Evolutionary conservation across 805 yeast species (phyloP), one percentile per base, ranked within the genome.

Genomic region (Lipomyces yamanashiensis): DNA sequence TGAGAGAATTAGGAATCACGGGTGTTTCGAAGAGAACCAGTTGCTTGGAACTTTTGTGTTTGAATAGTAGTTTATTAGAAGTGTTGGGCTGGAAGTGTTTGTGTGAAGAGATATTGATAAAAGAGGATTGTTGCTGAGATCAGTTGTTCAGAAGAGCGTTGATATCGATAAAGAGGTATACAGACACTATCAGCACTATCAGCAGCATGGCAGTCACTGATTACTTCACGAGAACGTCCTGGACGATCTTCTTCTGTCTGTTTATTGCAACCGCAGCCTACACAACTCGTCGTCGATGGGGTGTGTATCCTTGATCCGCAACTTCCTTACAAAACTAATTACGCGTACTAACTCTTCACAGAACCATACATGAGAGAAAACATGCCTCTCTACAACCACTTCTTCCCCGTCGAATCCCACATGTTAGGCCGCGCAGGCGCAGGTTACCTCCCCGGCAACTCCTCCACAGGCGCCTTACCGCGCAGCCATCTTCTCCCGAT

Each of bases 221-320:
- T 37, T 63, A 63, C 59, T 9, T 44, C 33, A 48, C 54, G 9
- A 43, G 28, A 48, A 37, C 56, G 19, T 55, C 61, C 13, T 63
- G 67, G 67, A 50, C 49, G 19, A 13, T 60, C 33, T 63, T 63
- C 39, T 41, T 63, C 19, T 36, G 37, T 13, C 51, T 63, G 5
- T 63, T 58, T 43, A 43, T 43, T 12, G 59, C 45, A 21, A 60
- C 61, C 34, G 65, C 60, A 6, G 17, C 58, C 13, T 64, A 64
- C 58, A 63, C 40, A 50, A 64, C 63, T 48, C 62, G 68, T 37
- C 53, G 48, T 23, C 34, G 52, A 37, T 64, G 68, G 68, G 68
- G 68, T 64, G 39, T 15, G 50, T 45, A 13, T 15, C n/a, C 19
- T 48, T 39, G 19, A 34, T 43, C 45, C 45, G 23, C 37, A 17